Conservation (phyloP, 2,329 filamentous ascomycete genomes). For the Colletotrichum sansevieriae region DNA sequence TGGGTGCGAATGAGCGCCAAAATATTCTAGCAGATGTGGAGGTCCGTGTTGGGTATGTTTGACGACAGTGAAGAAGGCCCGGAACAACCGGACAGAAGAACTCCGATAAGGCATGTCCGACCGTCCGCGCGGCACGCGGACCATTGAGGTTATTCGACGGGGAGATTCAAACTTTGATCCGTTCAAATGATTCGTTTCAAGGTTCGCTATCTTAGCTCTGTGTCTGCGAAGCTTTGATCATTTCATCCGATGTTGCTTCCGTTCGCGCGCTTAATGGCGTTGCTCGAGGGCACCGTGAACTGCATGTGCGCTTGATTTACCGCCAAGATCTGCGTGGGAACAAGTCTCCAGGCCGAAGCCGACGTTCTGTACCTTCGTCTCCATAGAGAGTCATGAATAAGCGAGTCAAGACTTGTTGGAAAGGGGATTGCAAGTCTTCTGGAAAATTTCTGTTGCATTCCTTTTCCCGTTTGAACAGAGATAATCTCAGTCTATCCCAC, state of each 20-base stretch:
- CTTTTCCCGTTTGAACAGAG: background rate
- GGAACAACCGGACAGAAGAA: background rate
- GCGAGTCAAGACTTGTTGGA: background rate
- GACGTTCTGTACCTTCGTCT: too few relatives aligned
- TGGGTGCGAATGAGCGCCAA: background rate
- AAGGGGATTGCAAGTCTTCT: background rate
- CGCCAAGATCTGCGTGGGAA: background rate
- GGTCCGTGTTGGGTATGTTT: background rate
- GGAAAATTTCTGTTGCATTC: background rate
- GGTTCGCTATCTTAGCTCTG: background rate
- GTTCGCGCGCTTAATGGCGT: background rate
- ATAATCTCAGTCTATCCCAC: background rate
- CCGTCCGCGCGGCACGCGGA: constrained; percentile 8
- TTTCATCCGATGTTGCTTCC: constrained; percentile 1
- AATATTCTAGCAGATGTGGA: background rate
- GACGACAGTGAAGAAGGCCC: background rate
- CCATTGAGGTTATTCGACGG: constrained; percentile 1
- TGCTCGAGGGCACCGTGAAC: too few relatives aligned
- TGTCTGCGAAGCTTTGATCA: background rate
- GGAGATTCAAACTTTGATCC: constrained; percentile 31
- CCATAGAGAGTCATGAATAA: too few relatives aligned
- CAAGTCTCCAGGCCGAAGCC: background rate
- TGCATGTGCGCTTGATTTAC: too few relatives aligned
- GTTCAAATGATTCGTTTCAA: constrained; percentile 2
- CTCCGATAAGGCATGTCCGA: background rate